Conservation (phyloP, 495 filamentous ascomycete species). For the Penicillium lagena region DNA sequence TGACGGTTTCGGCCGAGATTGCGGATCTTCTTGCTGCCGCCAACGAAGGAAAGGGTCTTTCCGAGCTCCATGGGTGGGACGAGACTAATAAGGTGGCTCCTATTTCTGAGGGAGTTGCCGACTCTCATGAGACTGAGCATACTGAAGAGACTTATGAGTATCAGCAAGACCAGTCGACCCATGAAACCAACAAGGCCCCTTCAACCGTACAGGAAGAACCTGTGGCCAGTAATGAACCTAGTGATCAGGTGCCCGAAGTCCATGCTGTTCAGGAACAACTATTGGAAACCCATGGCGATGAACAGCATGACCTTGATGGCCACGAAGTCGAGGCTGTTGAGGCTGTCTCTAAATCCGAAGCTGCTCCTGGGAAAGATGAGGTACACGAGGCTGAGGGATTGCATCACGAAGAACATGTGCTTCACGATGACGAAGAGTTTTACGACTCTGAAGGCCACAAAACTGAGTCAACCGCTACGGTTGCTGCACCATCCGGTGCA, state of each 20-base stretch:
- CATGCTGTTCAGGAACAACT: slow-evolving; percentile 2
- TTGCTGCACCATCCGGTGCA: slow-evolving; percentile 11
- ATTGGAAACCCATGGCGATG: neutral
- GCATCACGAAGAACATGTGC: neutral
- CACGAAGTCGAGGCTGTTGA: neutral
- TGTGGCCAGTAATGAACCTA: neutral
- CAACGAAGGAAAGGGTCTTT: slow-evolving; percentile 53
- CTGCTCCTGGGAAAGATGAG: neutral
- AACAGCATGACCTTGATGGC: neutral
- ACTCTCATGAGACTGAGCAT: slow-evolving; percentile 4
- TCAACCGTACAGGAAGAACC: slow-evolving; percentile 1
- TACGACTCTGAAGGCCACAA: slow-evolving; percentile 24
- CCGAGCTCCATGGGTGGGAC: slow-evolving; percentile 40
- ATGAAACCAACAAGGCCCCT: neutral
- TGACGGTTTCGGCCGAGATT: slow-evolving; percentile 35
- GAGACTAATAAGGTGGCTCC: slow-evolving; percentile 25
- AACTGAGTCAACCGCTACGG: slow-evolving; percentile 27
- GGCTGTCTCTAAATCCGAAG: neutral
- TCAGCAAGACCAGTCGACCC: neutral
- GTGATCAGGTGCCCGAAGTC: slow-evolving; percentile 1
- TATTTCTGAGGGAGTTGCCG: slow-evolving; percentile 8
- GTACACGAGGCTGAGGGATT: slow-evolving; percentile 4
- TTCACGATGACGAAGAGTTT: slow-evolving; percentile 8
- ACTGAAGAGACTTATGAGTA: slow-evolving; percentile 1
- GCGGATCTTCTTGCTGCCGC: slow-evolving; percentile 45